Evolutionary conservation across 768 basidiomycete species (phyloP), one percentile per base, ranked within the genome.

Genomic region (Pleurotus sapidus): DNA sequence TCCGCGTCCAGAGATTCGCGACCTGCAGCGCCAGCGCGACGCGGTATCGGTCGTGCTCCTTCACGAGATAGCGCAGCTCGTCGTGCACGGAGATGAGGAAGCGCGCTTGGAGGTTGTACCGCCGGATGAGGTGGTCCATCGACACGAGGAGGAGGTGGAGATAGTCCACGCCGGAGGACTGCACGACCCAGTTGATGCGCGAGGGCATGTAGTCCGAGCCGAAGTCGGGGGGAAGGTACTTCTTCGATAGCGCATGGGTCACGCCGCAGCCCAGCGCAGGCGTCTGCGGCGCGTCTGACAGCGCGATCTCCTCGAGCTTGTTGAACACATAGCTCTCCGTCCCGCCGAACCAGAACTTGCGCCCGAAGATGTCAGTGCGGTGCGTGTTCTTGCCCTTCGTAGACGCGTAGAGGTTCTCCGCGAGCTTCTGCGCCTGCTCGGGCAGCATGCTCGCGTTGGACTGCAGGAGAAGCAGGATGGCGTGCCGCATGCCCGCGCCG

Each of bases 151-250:
- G 83, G 39, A 99, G 85, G 66, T 99, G 97, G 7, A 98, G 87
- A 67, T 99, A 98, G 70, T 98, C 97, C 43, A 98, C 96, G 3
- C 96, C 97, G 0, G 95, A 97, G 3, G 95, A 98, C 66, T 98
- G 97, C 5, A 98, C 97, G 49, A 95, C 97, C 97, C 97, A 98
- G 67, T 99, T 99, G 75, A 98, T 95, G 43, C 97, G 85, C 5
- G 94, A 97, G 0, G 97, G 89, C 81, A 98, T 88, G 70, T 92
- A 98, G 61, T 95, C 92, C 0, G 87, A 71, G 11, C 91, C 92
- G 59, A 93, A 92, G 57, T 81, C 83, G 34, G 84, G 83, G 0
- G 90, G 89, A 2, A 99, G 82, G 66, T 93, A 88, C 60, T 90
- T 87, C 72, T 92, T 95, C 25, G 89, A 89, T n/a, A 99, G 78